These are phyloP conservation scores for Fusarium sp. DNA, from an alignment of 2,329 filamentous ascomycete species.

Conservation along the genomic window DNA sequence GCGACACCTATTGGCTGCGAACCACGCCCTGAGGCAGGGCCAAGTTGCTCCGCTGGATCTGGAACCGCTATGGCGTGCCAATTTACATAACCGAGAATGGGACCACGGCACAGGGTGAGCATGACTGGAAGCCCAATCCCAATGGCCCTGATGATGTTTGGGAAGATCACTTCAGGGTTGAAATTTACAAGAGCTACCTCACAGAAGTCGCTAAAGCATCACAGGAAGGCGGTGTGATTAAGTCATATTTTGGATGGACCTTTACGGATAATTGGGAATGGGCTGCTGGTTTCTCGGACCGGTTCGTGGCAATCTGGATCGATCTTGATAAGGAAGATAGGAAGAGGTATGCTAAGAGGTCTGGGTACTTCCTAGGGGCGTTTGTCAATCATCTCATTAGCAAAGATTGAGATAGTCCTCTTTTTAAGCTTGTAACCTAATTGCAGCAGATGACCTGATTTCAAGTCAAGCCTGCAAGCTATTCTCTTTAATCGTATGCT, in stretches of 20 bases:
- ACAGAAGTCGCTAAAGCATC: slow-evolving; percentile 51
- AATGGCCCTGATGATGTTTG: slow-evolving; percentile 45
- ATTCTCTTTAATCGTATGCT: background rate
- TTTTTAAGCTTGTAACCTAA: background rate
- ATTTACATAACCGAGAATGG: slow-evolving; percentile 57
- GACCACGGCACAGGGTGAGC: slow-evolving; percentile 52
- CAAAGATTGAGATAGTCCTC: background rate
- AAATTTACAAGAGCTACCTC: slow-evolving; percentile 52
- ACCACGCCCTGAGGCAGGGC: slow-evolving; percentile 51
- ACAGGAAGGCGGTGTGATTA: slow-evolving; percentile 50
- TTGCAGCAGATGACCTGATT: background rate
- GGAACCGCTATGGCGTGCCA: slow-evolving; percentile 51
- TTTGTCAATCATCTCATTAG: slow-evolving; percentile 30
- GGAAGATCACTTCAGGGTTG: slow-evolving; percentile 50
- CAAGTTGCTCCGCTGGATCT: slow-evolving; percentile 53
- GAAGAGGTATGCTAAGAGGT: slow-evolving; percentile 36
- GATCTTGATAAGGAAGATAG: slow-evolving; percentile 44
- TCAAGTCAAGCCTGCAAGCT: background rate
- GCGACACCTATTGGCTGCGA: slow-evolving; percentile 52
- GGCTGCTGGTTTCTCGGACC: slow-evolving; percentile 52
- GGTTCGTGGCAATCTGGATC: slow-evolving; percentile 54
- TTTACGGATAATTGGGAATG: slow-evolving; percentile 57
- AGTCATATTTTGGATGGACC: slow-evolving; percentile 54
- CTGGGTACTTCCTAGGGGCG: slow-evolving; percentile 34
- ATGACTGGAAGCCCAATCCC: slow-evolving; percentile 46